Conservation (phyloP, 2,329 filamentous ascomycete genomes). For the Trichophyton benhamiae region DNA sequence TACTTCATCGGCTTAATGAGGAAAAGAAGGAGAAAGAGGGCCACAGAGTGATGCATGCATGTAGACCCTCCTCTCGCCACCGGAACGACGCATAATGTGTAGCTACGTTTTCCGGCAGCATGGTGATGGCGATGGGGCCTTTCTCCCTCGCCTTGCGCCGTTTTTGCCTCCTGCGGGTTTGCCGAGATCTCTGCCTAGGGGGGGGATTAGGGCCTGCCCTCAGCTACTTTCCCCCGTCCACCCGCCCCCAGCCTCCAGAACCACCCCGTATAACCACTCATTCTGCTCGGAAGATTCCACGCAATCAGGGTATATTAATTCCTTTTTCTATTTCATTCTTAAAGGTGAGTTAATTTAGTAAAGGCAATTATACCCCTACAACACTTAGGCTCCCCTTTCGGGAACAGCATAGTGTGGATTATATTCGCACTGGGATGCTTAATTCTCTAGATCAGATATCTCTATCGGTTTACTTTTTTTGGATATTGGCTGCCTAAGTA, state of each 20-base stretch:
- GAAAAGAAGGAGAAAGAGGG: background rate
- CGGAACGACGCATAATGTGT: background rate
- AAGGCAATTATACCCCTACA: no score
- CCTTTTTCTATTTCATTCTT: no score
- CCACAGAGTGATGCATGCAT: background rate
- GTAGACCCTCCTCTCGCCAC: background rate
- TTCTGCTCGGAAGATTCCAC: conserved; percentile 43
- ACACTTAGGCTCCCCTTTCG: background rate
- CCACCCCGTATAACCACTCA: conserved; percentile 52
- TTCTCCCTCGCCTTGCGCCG: background rate
- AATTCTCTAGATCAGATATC: background rate
- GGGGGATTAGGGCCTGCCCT: background rate
- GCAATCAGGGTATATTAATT: conserved; percentile 18
- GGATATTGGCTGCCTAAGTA: conserved; percentile 9
- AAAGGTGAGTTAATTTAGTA: no score
- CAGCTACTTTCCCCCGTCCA: background rate
- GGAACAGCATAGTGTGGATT: background rate
- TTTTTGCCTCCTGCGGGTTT: background rate
- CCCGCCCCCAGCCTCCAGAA: conserved; percentile 25
- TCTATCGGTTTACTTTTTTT: background rate
- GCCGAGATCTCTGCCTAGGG: background rate
- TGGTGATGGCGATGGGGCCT: background rate
- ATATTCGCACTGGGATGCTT: background rate
- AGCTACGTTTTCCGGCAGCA: background rate
- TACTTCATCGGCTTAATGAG: background rate